Conservation (phyloP, 169 alveolate genomes). For the Eimeria maxima region DNA sequence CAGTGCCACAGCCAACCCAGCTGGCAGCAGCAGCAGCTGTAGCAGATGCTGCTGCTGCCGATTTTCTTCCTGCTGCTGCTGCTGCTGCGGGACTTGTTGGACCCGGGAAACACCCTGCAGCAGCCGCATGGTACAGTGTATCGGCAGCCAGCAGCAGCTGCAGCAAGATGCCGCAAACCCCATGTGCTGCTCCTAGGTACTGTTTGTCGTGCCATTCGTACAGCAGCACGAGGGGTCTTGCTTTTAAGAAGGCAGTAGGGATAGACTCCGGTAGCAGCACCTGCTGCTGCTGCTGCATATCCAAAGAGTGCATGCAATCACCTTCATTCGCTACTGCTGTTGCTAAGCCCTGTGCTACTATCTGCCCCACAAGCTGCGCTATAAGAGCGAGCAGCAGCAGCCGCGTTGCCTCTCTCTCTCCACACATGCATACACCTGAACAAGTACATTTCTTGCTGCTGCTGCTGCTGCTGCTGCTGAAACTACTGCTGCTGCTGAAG, state of each 20-base stretch:
- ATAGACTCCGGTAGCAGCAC: background rate
- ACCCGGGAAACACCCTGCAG: constrained; percentile 51
- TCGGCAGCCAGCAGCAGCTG: constrained; percentile 86
- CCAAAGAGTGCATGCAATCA: background rate
- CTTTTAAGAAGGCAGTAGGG: background rate
- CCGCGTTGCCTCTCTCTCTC: constrained; percentile 25
- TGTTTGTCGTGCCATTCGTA: constrained; percentile 83
- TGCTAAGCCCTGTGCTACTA: background rate
- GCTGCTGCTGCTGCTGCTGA: background rate
- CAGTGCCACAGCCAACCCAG: background rate
- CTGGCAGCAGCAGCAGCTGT: background rate
- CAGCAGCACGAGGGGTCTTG: constrained; percentile 13
- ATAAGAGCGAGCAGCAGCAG: constrained; percentile 1
- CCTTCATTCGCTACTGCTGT: background rate
- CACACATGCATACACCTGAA: background rate
- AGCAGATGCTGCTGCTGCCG: no score
- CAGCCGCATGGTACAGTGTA: constrained; percentile 53
- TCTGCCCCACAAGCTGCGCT: constrained; percentile 64
- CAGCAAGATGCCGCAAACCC: constrained; percentile 90
- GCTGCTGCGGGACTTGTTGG: background rate
- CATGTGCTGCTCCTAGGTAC: constrained; percentile 96
- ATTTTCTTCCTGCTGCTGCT: background rate
- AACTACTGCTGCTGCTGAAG: background rate
- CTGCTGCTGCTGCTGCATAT: background rate
- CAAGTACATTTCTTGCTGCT: background rate